Percentiles rank a stretch among this genome's conserved stretches.
These are phyloP conservation scores for Citrus australasica DNA, from an alignment of 345 rosid genomes.

Conservation along the genomic window DNA sequence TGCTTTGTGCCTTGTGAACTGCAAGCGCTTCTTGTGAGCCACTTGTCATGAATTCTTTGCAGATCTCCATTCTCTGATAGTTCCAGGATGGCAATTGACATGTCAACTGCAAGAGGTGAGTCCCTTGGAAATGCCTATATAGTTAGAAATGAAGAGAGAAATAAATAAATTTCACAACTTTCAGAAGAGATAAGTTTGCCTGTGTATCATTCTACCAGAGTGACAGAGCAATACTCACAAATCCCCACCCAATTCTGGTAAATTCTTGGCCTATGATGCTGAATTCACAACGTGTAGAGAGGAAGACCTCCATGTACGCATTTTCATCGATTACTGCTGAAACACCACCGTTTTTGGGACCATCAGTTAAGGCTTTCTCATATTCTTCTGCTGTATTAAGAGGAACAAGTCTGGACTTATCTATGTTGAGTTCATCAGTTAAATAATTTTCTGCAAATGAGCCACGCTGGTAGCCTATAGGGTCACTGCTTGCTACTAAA, in stretches of 20 bases:
- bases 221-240: conserved; percentile 11
- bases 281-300: conserved; percentile 10
- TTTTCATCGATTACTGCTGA: conserved; percentile 21
- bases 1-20: background rate
- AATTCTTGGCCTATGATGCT: conserved; percentile 16
- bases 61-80: conserved; percentile 27
- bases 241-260: conserved; percentile 18
- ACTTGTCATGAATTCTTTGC: conserved; percentile 17
- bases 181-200: background rate
- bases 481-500: background rate
- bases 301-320: conserved; percentile 16
- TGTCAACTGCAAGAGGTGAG: conserved; percentile 18
- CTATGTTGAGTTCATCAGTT: conserved; percentile 1
- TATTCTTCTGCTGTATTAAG: conserved; percentile 9
- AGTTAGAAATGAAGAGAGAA: background rate
- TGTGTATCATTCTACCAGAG: background rate
- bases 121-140: conserved; percentile 22
- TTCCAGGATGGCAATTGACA: conserved; percentile 18
- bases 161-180: background rate
- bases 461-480: conserved; percentile 13
- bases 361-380: background rate
- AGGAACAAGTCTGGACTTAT: conserved; percentile 10
- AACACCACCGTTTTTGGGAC: conserved; percentile 13
- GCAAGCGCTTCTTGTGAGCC: conserved; percentile 14
- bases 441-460: conserved; percentile 15